Base-by-base conservation (phyloP, 2,329 filamentous ascomycete genomes). In the Juglanconis oblonga region DNA sequence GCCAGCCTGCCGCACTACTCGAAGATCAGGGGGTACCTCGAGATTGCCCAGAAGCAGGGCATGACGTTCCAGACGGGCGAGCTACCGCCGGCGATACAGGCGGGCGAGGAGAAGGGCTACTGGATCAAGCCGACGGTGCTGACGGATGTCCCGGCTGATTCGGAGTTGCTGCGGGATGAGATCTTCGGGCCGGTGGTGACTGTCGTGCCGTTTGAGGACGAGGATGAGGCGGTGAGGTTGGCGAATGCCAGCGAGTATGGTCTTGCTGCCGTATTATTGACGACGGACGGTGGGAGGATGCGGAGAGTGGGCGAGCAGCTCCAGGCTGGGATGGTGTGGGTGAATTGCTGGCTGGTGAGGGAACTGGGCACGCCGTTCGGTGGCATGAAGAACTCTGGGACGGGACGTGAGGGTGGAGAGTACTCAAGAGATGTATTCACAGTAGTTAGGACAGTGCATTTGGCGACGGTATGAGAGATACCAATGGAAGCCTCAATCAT, bases 131-230 rank as follows among this genome's bases (percentile, higher is more conserved):
- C 70, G 8, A 67, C 66, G n/a, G 60, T 71, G 8, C 58, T 72
- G 11, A 70, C 68, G 0, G 64, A 64, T 11, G 68, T 71, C 24
- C 44, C 62, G 1, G 54, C 57, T 4, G 55, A 57, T 17, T 69
- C 73, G 44, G 64, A 62, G 29, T 51, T 77, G 40, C 69, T 73
- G 65, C 69, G 64, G 35, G 75, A 78, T 49, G 76, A 78, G 64
- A 68, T 78, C 10, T 78, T 78, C 61, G 76, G 77, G 1, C 76
- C 77, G 2, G 75, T 78, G 10, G 74, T 76, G 35, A 71, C 68
- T 11, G 71, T 79, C n/a, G 70, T 69, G 5, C 70, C 68, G 1
- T 78, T 77, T 59, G 67, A 67, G 14, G 57, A 51, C 32, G 70
- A 71, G 61, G 64, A 66, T 0, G 67, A 70, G 3, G 70, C 68